Base-by-base conservation (phyloP, 2,329 filamentous ascomycete genomes). In the Neofusicoccum sp. region DNA sequence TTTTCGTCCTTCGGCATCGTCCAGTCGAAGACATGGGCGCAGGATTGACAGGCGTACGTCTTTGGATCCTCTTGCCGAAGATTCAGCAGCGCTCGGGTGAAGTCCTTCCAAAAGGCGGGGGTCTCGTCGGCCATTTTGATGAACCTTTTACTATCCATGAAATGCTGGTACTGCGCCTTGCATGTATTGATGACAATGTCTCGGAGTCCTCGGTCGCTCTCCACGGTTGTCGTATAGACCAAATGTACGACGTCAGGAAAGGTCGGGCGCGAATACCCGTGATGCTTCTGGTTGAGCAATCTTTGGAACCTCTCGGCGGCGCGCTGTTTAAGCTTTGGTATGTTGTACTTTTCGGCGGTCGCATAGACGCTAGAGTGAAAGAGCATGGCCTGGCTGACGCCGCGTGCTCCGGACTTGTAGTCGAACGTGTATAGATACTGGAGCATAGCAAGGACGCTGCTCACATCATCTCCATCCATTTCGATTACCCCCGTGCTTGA, bases 281-380 rank as follows among this genome's bases (percentile, higher is more conserved):
- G 43, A 22, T 45, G 12, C 14, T 45, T 22, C 43, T 22, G 22
- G 22, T 22, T 22, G 6, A 22, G 69, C 29, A 69, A 66, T 16
- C 69, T 37, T 69, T 22, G 22, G 64, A 69, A 72, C 49, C 71
- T 71, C 34, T 65, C 66, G 2, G 69, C 61, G 3, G 69, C 65
- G 6, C 72, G 61, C 1, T 65, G 61, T 44, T 69, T 69, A 16
- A 73, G 64, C 0, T 68, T 69, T 7, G 47, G 56, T 8, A 73
- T 67, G 16, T 67, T 66, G 48, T 70, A 73, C 16, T 65, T 64
- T 12, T 67, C 61, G 14, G 64, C 71, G 3, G 67, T 66, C 28
- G 68, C 65, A 37, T 72, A 73, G 59, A 72, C 64, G 48, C 64
- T 65, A 6, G 69, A 67, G 47, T 73, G 70, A 36, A 71, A 33